Evolutionary conservation across 495 filamentous ascomycete genomes (phyloP), one percentile per base, ranked within the genome.

Genomic region (Tuber magnatum): DNA sequence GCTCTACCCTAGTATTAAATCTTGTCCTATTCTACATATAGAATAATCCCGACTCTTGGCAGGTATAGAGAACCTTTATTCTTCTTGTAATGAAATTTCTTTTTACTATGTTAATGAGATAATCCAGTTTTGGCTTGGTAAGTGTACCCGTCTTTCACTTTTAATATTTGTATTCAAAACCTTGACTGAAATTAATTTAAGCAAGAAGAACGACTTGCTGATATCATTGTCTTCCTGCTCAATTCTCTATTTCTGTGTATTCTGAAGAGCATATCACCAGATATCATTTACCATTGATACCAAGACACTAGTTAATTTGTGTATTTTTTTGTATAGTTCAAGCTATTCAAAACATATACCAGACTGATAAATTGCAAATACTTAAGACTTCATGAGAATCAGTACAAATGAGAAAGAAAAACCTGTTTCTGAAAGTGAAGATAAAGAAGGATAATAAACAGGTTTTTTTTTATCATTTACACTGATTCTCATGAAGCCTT

Each of bases 61-160:
- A 7, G 16, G 48, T 35, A 44, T 72, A 40, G 0, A 44, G 40
- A 20, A 72, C 14, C 20, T 51, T 43, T 40, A 72, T 72, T 3
- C 71, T n/a, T 72, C 71, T 16, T 38, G 71, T 44, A 51, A 2
- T 51, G 20, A 46, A 73, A 28, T 51, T 72, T 10, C 41, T 42
- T 42, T 42, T 42, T 42, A 42, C 41, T 9, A 42, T 9, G 9
- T 40, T 28, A 9, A 72, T 28, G 3, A 72, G 28, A 7, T n/a
- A 28, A 24, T 72, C 71, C 8, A 48, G 35, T 20, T 72, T 28
- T 48, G 48, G 18, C 40, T 43, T 44, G 35, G 38, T 72, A 32
- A 72, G 24, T 20, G 20, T 28, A 42, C 4, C 9, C 12, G 9
- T 43, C 43, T 72, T 39, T 8, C 24, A 56, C 71, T 73, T 39